Evolutionary conservation across 1,284 basidiomycete genomes (phyloP).

Genomic region (Cutaneotrichosporon cyanovorans): DNA sequence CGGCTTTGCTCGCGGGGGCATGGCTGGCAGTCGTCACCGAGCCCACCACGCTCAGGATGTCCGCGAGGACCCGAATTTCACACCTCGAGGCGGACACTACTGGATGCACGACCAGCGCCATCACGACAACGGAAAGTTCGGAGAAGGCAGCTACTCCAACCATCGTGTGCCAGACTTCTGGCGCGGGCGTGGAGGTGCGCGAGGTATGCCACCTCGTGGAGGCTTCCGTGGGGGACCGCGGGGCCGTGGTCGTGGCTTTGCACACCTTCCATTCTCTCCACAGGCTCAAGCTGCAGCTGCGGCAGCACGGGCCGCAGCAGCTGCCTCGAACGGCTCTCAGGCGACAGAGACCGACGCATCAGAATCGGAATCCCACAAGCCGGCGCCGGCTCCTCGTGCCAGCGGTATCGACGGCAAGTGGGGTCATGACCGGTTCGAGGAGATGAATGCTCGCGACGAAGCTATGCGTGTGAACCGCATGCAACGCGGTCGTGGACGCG

Average conservation of each 20-base stretch:
- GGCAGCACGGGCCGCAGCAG: constrained; percentile 1
- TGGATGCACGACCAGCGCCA: constrained; percentile 83
- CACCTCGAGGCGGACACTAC: constrained; percentile 77
- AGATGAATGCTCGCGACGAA: constrained; percentile 13
- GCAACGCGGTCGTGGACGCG: constrained; percentile 13
- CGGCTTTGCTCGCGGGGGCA: no score
- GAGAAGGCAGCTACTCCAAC: constrained; percentile 51
- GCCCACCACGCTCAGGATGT: constrained; percentile 21
- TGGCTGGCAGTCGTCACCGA: constrained; percentile 24
- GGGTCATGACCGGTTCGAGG: constrained; percentile 40
- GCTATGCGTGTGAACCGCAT: constrained; percentile 9
- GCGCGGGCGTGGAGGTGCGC: constrained; percentile 57
- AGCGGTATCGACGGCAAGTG: constrained; percentile 17
- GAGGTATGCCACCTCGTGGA: constrained; percentile 15
- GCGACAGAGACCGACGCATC: constrained; percentile 31
- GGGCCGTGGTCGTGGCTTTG: constrained; percentile 9
- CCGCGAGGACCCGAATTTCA: constrained; percentile 64
- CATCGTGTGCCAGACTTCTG: constrained; percentile 54
- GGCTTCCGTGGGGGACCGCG: constrained; percentile 12
- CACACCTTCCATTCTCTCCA: background rate
- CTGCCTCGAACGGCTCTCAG: constrained; percentile 1
- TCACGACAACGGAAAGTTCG: constrained; percentile 45
- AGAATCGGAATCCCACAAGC: constrained; percentile 17
- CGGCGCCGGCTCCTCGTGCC: background rate
- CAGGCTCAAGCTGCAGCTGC: background rate